Base-by-base conservation (phyloP, 108 stramenopile species). In the Pseudonitzschia multiseries region DNA sequence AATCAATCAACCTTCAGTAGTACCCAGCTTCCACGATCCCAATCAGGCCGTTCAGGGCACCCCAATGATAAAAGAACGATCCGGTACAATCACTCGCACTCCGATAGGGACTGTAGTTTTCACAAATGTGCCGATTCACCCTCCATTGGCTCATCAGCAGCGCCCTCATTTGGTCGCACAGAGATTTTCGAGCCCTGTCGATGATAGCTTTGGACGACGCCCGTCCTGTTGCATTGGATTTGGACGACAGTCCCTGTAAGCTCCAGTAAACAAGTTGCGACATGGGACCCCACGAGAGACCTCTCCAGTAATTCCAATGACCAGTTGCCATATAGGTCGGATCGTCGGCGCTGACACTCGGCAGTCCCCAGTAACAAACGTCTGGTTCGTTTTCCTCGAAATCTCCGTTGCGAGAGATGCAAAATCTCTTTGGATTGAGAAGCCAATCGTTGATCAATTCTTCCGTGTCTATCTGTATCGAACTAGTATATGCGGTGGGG, bases 211-310 rank as follows among this genome's bases (percentile, higher is more conserved):
- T 56, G 9, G 54, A 26, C 22, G 29, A 67, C 24, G 9, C 2
- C 3, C 13, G 24, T 17, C 6, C 33, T 61, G 32, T 53, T 17
- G 21, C 48, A 18, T n/a, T 29, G 0, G 31, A 26, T 56, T 9
- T 4, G 5, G 41, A 52, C 26, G 50, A 53, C 33, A 50, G 27
- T 26, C 36, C 36, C 18, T 64, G 27, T 13, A 78, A 44, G 44
- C 50, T 50, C 79, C 79, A 79, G 44, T 79, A 79, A 64, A 57
- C 57, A 28, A 79, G 32, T 32, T 50, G 48, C 12, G 74, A 57
- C 79, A 75, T 71, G 9, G 79, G 70, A 10, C 79, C 70, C 79
- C 79, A 75, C n/a, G 48, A 28, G 26, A 65, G 73, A 18, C 78
- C 78, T 17, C 78, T 24, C 78, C 78, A 79, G 36, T 79, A 74